These are phyloP conservation scores for Moesziomyces antarcticus DNA, from an alignment of 1,284 basidiomycete genomes.

Conservation along the genomic window DNA sequence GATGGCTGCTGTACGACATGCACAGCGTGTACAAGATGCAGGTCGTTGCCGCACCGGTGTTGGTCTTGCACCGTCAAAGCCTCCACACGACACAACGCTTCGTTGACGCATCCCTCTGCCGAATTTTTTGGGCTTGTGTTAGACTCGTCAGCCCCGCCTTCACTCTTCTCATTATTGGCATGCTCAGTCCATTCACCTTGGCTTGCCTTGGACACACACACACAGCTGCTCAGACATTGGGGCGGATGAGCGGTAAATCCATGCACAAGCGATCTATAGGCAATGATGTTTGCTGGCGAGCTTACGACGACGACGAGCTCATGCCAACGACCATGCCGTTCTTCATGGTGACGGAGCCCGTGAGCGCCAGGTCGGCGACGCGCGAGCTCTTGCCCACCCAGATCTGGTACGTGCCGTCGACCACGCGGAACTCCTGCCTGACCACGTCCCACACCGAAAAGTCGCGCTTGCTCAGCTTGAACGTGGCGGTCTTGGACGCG, in stretches of 20 bases:
- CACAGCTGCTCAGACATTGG: too few relatives aligned
- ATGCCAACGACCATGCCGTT: slow-evolving; percentile 14
- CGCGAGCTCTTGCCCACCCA: slow-evolving; percentile 41
- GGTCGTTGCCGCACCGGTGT: slow-evolving; percentile 3
- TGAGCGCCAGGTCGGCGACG: slow-evolving; percentile 13
- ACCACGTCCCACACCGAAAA: slow-evolving; percentile 46
- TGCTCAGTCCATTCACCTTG: too few relatives aligned
- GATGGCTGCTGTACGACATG: neutral
- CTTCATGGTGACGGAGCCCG: slow-evolving; percentile 29
- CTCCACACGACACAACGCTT: slow-evolving; percentile 2
- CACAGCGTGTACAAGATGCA: too few relatives aligned
- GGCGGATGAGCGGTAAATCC: too few relatives aligned
- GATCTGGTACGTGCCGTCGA: slow-evolving; percentile 41
- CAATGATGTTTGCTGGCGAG: too few relatives aligned
- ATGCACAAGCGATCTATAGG: too few relatives aligned
- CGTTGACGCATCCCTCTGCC: slow-evolving; percentile 13
- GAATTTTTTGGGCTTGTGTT: neutral
- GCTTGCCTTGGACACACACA: too few relatives aligned
- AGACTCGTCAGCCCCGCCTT: neutral
- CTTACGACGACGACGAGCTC: too few relatives aligned
- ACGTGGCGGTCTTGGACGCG: slow-evolving; percentile 29
- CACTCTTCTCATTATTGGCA: too few relatives aligned
- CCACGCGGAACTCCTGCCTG: slow-evolving; percentile 42
- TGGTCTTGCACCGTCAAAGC: neutral
- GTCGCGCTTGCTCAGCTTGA: slow-evolving; percentile 46